Evolutionary conservation across 495 filamentous ascomycete species (phyloP).

Genomic region (Rostrohypoxylon terebratum): DNA sequence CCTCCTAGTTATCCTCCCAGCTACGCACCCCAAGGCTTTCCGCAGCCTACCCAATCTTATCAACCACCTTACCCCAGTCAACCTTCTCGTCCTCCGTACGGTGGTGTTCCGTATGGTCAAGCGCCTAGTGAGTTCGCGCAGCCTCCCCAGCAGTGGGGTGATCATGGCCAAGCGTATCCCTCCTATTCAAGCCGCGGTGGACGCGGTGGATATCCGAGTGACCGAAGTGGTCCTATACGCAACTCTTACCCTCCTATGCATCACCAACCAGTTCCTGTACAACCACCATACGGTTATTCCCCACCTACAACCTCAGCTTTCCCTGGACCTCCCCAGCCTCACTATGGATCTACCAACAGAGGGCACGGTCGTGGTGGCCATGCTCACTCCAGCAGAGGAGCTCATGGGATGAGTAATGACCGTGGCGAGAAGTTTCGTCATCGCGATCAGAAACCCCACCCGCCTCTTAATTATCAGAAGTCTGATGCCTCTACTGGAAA

Average conservation of each 20-base stretch:
- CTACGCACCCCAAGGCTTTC: constrained; percentile 63
- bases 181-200: constrained; percentile 46
- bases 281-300: constrained; percentile 54
- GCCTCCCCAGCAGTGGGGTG: constrained; percentile 51
- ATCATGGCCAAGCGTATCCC: constrained; percentile 41
- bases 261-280: constrained; percentile 47
- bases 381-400: constrained; percentile 54
- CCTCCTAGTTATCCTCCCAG: constrained; percentile 64
- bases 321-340: constrained; percentile 53
- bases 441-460: constrained; percentile 52
- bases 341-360: constrained; percentile 58
- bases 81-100: constrained; percentile 46
- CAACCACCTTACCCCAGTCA: constrained; percentile 49
- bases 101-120: constrained; percentile 49
- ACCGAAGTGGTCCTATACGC: constrained; percentile 48
- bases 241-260: constrained; percentile 38
- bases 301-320: constrained; percentile 49
- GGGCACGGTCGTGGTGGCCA: constrained; percentile 61
- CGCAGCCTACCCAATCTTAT: constrained; percentile 48
- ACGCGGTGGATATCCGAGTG: constrained; percentile 47
- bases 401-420: constrained; percentile 64
- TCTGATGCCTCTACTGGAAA: constrained; percentile 70
- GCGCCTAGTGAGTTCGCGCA: constrained; percentile 46
- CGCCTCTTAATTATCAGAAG: constrained; percentile 65
- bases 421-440: constrained; percentile 62